phyloP scores from a whole-genome alignment of 805 yeast species.

The Candida koratica region DNA sequence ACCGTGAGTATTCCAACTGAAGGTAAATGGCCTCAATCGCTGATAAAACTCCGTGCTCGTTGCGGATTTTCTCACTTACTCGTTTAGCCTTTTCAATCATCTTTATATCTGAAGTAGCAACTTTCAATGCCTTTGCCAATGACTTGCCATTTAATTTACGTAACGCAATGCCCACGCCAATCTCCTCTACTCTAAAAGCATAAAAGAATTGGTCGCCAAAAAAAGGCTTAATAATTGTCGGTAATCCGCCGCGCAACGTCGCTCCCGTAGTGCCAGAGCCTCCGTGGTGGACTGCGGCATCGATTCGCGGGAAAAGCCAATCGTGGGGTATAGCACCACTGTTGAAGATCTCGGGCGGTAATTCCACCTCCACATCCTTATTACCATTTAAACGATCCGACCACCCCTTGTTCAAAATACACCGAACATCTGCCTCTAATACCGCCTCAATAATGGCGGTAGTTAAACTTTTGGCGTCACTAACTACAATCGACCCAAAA shows the following conservation, averaged over 20 bases:
- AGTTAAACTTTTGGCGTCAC: constrained; percentile 75
- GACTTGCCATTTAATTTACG: constrained; percentile 62
- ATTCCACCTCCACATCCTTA: constrained; percentile 31
- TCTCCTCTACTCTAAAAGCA: constrained; percentile 80
- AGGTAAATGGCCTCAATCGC: constrained; percentile 79
- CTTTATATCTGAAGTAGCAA: constrained; percentile 61
- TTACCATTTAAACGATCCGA: constrained; percentile 61
- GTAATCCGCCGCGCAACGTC: constrained; percentile 76
- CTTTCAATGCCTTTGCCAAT: constrained; percentile 63
- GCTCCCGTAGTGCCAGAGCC: constrained; percentile 98
- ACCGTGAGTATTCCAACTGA: constrained; percentile 72
- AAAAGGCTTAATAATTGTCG: constrained; percentile 89
- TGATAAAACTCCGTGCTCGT: constrained; percentile 75
- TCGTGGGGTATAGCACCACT: constrained; percentile 84
- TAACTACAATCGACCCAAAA: constrained; percentile 91
- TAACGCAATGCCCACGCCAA: constrained; percentile 77
- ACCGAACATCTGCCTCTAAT: constrained; percentile 71
- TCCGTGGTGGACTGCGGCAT: constrained; percentile 96
- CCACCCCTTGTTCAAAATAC: constrained; percentile 93
- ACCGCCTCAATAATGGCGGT: constrained; percentile 78
- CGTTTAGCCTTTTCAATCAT: constrained; percentile 63
- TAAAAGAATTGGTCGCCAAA: constrained; percentile 96
- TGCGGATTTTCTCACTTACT: constrained; percentile 58
- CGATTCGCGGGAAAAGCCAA: constrained; percentile 86
- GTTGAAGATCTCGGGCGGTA: constrained; percentile 67